Conservation (phyloP, 345 rosid species). For the Aurinia saxatilis region DNA sequence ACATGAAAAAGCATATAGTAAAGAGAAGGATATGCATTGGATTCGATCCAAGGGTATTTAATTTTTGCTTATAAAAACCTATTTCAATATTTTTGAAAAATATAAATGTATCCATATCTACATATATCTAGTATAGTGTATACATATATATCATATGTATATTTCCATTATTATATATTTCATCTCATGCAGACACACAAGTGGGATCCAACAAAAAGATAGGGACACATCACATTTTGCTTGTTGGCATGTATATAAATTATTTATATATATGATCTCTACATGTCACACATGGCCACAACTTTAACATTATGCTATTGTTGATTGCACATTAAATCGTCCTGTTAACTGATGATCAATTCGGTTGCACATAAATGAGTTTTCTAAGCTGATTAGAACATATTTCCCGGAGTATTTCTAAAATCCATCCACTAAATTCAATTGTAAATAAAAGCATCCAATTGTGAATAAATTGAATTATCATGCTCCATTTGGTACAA, state of each 20-base stretch:
- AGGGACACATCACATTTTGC: slow-evolving; percentile 22
- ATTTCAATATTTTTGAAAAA: background rate
- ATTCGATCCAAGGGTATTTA: slow-evolving; percentile 5
- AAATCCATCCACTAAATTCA: background rate
- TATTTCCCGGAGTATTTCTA: background rate
- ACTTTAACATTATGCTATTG: slow-evolving; percentile 8
- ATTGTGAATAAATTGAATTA: too few relatives aligned
- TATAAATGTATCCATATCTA: background rate
- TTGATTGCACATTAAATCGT: background rate
- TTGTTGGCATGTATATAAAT: slow-evolving; percentile 9
- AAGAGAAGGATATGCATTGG: slow-evolving; percentile 23
- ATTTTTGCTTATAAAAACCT: background rate
- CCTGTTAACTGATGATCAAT: background rate
- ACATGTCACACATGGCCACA: slow-evolving; percentile 11
- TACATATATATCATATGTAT: too few relatives aligned
- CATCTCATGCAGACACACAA: slow-evolving; percentile 22
- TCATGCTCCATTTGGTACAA: background rate
- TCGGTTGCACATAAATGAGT: background rate
- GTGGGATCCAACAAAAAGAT: slow-evolving; percentile 27
- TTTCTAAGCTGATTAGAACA: background rate
- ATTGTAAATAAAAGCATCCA: background rate
- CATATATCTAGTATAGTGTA: background rate
- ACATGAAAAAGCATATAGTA: slow-evolving; percentile 18
- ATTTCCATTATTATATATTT: background rate
- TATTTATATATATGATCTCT: background rate